These are phyloP conservation scores for Alnus rubra DNA, from an alignment of 306 rosid species.

Conservation along the genomic window DNA sequence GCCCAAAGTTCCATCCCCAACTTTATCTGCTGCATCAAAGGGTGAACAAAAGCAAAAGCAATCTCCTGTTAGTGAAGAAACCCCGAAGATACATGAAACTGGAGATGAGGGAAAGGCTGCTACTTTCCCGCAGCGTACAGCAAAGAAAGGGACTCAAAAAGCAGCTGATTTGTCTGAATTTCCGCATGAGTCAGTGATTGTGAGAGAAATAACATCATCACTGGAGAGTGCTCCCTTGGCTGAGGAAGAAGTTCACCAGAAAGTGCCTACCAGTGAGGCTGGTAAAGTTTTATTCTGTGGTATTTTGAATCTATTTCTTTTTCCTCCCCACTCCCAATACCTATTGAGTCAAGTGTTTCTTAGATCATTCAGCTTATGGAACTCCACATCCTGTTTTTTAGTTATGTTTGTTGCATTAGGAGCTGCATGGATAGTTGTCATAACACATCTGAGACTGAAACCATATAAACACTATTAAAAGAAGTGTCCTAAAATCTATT, in stretches of 20 bases:
- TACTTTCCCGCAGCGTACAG: slow-evolving; percentile 51
- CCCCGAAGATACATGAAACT: slow-evolving; percentile 42
- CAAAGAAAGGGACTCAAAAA: slow-evolving; percentile 56
- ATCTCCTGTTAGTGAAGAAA: slow-evolving; percentile 41
- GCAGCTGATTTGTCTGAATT: slow-evolving; percentile 77
- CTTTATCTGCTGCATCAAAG: slow-evolving; percentile 84
- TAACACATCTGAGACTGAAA: background rate
- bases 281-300: slow-evolving; percentile 49
- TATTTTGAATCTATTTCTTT: background rate
- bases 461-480: background rate
- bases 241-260: slow-evolving; percentile 99
- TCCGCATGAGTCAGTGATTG: slow-evolving; percentile 80
- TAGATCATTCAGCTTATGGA: background rate
- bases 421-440: background rate
- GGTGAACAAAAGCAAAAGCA: slow-evolving; percentile 60
- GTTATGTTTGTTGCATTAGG: slow-evolving; percentile 18
- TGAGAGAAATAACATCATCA: slow-evolving; percentile 77
- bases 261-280: slow-evolving; percentile 68
- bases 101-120: slow-evolving; percentile 52
- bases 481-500: background rate
- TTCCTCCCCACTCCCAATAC: background rate
- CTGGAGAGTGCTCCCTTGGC: slow-evolving; percentile 81
- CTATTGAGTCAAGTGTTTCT: background rate
- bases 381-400: background rate
- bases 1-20: slow-evolving; percentile 89